Conservation (phyloP, 495 filamentous ascomycete species). For the Xylona heveae region DNA sequence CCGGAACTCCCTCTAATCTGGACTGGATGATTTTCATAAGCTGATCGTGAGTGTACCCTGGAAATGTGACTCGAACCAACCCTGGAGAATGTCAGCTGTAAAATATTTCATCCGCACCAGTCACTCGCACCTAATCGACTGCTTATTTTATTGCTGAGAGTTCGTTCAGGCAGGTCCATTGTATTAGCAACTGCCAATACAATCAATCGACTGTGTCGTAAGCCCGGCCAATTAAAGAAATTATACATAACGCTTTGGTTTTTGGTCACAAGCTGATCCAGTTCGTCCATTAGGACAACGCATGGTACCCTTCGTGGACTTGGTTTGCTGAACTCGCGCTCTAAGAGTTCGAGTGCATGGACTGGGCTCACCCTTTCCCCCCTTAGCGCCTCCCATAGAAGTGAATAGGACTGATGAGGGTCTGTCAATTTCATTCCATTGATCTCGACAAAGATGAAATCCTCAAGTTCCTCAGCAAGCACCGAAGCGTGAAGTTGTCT, state of each 20-base stretch:
- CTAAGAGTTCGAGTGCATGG: conserved; percentile 76
- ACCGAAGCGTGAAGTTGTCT: conserved; percentile 73
- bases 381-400: conserved; percentile 91
- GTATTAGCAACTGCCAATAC: conserved; percentile 97
- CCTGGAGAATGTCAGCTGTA: conserved; percentile 15
- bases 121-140: conserved; percentile 42
- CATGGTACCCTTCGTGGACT: conserved; percentile 81
- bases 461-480: conserved; percentile 76
- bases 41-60: conserved; percentile 91
- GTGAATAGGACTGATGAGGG: conserved; percentile 84
- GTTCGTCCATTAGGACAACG: conserved; percentile 96
- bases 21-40: conserved; percentile 95
- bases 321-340: conserved; percentile 78
- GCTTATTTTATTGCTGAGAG: conserved; percentile 93
- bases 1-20: conserved; percentile 66
- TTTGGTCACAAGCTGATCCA: conserved; percentile 93
- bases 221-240: conserved; percentile 99
- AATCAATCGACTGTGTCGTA: conserved; percentile 77
- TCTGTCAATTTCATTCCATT: conserved; percentile 99
- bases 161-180: conserved; percentile 96
- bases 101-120: not conserved
- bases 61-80: conserved; percentile 82
- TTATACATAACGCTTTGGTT: conserved; percentile 99
- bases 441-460: conserved; percentile 98
- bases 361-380: conserved; percentile 81